Conservation (phyloP, 1,139 yeast genomes). For the Magnusiomyces fungicola region DNA sequence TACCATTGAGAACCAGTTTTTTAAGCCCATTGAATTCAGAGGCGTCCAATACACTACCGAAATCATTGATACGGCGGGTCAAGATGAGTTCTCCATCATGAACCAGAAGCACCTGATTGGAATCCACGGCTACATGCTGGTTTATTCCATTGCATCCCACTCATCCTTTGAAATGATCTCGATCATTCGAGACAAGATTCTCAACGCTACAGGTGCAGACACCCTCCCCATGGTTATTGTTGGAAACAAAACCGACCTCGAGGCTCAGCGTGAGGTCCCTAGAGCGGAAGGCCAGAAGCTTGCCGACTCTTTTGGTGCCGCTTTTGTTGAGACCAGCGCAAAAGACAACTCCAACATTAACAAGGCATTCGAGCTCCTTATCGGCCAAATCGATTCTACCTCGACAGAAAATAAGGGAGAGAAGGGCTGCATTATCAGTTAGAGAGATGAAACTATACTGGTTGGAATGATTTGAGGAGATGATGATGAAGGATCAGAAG, state of each 20-base stretch:
- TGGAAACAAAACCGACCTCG: slow-evolving; percentile 79
- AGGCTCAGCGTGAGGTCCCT: slow-evolving; percentile 52
- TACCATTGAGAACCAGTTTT: slow-evolving; percentile 84
- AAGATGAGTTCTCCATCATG: slow-evolving; percentile 78
- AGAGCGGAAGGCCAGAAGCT: slow-evolving; percentile 55
- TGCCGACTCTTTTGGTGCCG: slow-evolving; percentile 54
- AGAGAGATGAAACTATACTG: no score
- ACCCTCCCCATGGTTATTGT: slow-evolving; percentile 72
- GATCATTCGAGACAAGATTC: slow-evolving; percentile 74
- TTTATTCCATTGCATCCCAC: slow-evolving; percentile 74
- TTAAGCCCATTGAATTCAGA: slow-evolving; percentile 60
- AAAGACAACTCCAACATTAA: slow-evolving; percentile 61
- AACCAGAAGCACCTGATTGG: slow-evolving; percentile 79
- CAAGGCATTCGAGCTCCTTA: slow-evolving; percentile 56
- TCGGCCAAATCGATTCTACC: slow-evolving; percentile 61
- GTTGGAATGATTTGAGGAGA: no score
- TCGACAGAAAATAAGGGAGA: slow-evolving; percentile 36
- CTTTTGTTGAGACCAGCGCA: slow-evolving; percentile 81
- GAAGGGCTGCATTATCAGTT: slow-evolving; percentile 31
- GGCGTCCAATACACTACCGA: slow-evolving; percentile 79
- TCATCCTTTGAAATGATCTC: slow-evolving; percentile 74
- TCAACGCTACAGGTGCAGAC: slow-evolving; percentile 67
- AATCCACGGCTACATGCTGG: slow-evolving; percentile 75
- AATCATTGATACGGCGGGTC: slow-evolving; percentile 89
- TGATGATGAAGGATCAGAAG: no score